phyloP scores from a whole-genome alignment of 441 rosid species.

The Manihot esculenta region DNA sequence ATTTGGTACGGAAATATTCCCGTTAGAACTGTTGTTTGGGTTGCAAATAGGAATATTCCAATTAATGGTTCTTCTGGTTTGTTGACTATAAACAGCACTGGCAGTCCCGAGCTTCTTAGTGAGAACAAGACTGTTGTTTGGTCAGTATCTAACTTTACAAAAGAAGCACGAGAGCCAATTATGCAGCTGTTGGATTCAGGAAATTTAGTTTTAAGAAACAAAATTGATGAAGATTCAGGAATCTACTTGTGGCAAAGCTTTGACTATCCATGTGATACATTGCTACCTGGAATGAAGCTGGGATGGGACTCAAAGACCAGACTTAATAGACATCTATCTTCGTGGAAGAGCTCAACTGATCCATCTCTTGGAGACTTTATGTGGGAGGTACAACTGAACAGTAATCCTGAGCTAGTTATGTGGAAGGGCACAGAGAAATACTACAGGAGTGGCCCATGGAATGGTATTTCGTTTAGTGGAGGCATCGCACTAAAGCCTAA shows the following conservation, averaged over 20 bases:
- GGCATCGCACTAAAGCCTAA: constrained; percentile 19
- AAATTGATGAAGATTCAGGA: constrained; percentile 2
- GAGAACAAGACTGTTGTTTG: constrained; percentile 23
- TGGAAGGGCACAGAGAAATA: constrained; percentile 35
- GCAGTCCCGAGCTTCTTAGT: constrained; percentile 24
- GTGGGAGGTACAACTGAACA: constrained; percentile 25
- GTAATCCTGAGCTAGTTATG: constrained; percentile 28
- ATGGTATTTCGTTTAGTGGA: constrained; percentile 35
- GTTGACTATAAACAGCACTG: constrained; percentile 16
- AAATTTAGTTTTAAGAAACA: constrained; percentile 31
- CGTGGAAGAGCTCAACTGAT: constrained; percentile 39
- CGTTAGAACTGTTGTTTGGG: constrained; percentile 30
- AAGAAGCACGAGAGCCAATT: constrained; percentile 10
- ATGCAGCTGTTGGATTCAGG: constrained; percentile 32
- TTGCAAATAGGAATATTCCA: constrained; percentile 31
- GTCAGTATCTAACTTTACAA: constrained; percentile 28
- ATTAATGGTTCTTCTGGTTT: constrained; percentile 26
- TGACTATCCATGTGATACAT: constrained; percentile 47
- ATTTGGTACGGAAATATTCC: constrained; percentile 34
- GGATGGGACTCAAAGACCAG: constrained; percentile 37
- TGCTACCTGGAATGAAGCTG: constrained; percentile 38
- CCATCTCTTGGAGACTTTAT: constrained; percentile 41
- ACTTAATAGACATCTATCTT: constrained; percentile 23
- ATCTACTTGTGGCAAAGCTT: constrained; percentile 43
- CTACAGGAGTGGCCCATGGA: constrained; percentile 37